These are phyloP conservation scores for Pseudonitzschia multiseries DNA, from an alignment of 108 stramenopile species.

Conservation along the genomic window DNA sequence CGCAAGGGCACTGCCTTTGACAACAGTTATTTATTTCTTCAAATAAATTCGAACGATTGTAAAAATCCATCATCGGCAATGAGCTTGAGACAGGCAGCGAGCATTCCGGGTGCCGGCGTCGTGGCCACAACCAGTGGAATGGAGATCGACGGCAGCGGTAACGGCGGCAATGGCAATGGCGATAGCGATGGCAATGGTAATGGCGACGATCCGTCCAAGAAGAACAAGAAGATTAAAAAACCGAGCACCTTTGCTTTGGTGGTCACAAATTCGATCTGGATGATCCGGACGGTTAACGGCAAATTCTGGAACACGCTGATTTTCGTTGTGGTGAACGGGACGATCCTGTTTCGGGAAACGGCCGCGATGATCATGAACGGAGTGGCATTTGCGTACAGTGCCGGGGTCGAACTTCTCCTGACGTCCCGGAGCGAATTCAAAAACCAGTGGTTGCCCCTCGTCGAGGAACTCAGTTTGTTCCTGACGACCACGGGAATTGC, in stretches of 20 bases:
- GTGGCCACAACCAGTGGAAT: background rate
- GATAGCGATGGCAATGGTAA: too few species aligned
- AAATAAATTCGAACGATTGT: too few species aligned
- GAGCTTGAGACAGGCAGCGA: background rate
- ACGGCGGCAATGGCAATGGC: too few species aligned
- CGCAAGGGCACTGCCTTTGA: too few species aligned
- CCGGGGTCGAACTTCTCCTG: background rate
- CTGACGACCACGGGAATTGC: slow-evolving; percentile 36
- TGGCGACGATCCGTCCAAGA: slow-evolving; percentile 4
- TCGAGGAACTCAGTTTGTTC: slow-evolving; percentile 28
- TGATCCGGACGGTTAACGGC: background rate
- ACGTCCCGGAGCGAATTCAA: slow-evolving; percentile 1
- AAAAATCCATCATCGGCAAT: background rate
- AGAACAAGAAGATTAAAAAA: too few species aligned
- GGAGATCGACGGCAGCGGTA: slow-evolving; percentile 3
- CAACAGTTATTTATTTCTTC: too few species aligned
- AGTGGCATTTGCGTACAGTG: background rate
- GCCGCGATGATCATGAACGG: slow-evolving; percentile 1
- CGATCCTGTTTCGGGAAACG: background rate
- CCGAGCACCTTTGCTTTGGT: background rate
- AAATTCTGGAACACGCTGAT: background rate
- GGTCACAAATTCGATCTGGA: background rate
- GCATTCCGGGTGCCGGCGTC: background rate
- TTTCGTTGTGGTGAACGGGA: background rate
- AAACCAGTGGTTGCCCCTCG: slow-evolving; percentile 34